Base-by-base conservation (phyloP, 148 eudicot genomes). In the Fagopyrum esculentum region DNA sequence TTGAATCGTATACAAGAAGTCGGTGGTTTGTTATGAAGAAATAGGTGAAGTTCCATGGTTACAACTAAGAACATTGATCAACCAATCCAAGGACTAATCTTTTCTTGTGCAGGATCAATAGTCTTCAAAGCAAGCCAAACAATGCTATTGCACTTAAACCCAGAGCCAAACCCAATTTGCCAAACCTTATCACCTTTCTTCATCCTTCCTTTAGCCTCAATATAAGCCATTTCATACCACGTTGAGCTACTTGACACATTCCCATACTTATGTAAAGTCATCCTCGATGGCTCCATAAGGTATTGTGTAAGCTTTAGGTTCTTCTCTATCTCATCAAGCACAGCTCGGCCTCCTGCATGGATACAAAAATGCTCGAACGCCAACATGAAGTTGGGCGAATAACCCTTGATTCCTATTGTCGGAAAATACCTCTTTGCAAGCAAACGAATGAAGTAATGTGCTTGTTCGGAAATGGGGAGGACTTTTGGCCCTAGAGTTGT, bases 251-350 rank as follows among this genome's bases (percentile, higher is more conserved):
- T 72, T 1, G 74, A 72, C 1, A 57, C 50, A 44, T 72, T 72
- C 0, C 74, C 74, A 10, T 48, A 72, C 45, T 57, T 49, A 17
- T 48, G 11, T 2, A 72, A 44, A 7, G 74, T 72, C 74, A 72
- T 72, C 57, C 74, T 72, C 0, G 74, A 72, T 10, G 74, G 74
- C 40, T 72, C 59, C 74, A 72, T 72, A 72, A 16, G 74, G 44
- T 6, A 72, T 44, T 49, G 57, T 4, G 74, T 46, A 3, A 72
- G 74, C 30, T 72, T 57, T 1, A 72, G 74, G 30, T 72, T 72
- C 74, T 45, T 72, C 55, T 72, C 74, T 9, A 72, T 22, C 55
- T 72, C 74, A 22, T 72, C 74, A 10, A 72, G 74, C 29, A 72
- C 74, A 3, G 44, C 74, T 17, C 74, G 22, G 1, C 74, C 74